Base-by-base conservation (phyloP, 2,329 filamentous ascomycete genomes). In the Aspergillus bombycis region DNA sequence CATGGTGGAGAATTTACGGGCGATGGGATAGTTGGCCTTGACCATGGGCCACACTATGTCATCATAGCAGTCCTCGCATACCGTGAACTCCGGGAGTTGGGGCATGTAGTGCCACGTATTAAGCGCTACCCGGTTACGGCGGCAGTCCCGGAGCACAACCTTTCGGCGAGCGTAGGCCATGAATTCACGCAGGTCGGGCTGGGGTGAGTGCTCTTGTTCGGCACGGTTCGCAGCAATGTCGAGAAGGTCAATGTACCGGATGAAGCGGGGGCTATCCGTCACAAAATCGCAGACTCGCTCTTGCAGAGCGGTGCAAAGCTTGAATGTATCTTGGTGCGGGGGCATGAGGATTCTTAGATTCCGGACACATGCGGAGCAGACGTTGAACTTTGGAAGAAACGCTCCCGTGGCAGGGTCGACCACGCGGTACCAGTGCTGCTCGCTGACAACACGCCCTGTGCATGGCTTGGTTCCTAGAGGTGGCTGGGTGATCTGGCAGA, bases 11-110 rank as follows among this genome's bases (percentile, higher is more conserved):
- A 95, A 91, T 67, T 89, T 86, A 21, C 84, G 80, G 11, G 90
- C 88, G 28, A 94, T 81, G 0, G 85, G 79, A 46, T 78, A 80
- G 45, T 83, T 78, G 4, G 83, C 80, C 34, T 84, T 81, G 1
- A 89, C 78, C 57, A 88, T 81, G 0, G 93, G 93, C 77, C 86
- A 87, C n/a, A 97, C 87, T 0, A 92, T 86, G 26, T 92, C 88
- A 19, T 92, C 86, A 74, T 91, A 97, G 76, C 94, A 98, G 76
- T 94, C 92, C 67, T 91, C 88, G 77, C 94, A 98, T 4, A 96
- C 89, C 0, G 91, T 93, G 71, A 97, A 88, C 55, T 93, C 86
- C 0, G 91, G 91, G 0, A 96, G 80, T 16, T 86, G 83, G 0
- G 91, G 87, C 75, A 96, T 92, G 61, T 86, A 88, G 75, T 96